A percentile compares a stretch with the other conserved stretches of the same genome.
Evolutionary conservation across 1,139 yeast species (phyloP).

Genomic region (Lodderomyces parapsilosis): DNA sequence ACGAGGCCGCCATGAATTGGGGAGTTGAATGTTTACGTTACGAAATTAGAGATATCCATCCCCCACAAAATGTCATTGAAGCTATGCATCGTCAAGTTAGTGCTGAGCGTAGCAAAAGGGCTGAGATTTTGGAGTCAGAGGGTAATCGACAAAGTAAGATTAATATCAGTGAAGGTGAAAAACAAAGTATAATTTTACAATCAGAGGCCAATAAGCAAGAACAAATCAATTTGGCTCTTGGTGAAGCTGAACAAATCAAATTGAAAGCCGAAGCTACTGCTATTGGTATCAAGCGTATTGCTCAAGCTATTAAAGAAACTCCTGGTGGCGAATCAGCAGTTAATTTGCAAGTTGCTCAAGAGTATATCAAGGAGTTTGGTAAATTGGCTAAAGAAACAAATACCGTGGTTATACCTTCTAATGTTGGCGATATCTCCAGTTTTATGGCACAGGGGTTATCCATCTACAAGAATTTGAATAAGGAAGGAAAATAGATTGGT

Average conservation of each 20-base stretch:
- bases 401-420: constrained; percentile 75
- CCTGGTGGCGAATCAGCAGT: constrained; percentile 79
- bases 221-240: constrained; percentile 63
- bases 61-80: constrained; percentile 81
- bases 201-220: constrained; percentile 69
- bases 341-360: constrained; percentile 76
- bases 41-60: constrained; percentile 86
- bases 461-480: constrained; percentile 57
- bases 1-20: constrained; percentile 82
- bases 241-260: constrained; percentile 68
- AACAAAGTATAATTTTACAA: constrained; percentile 63
- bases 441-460: constrained; percentile 78
- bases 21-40: constrained; percentile 83
- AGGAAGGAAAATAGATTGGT: neutral
- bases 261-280: constrained; percentile 78
- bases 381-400: constrained; percentile 80
- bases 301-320: constrained; percentile 64
- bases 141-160: constrained; percentile 78
- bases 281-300: constrained; percentile 61
- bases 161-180: constrained; percentile 82
- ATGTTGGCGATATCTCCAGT: constrained; percentile 70
- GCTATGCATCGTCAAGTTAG: constrained; percentile 91
- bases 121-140: constrained; percentile 83
- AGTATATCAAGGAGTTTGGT: constrained; percentile 78
- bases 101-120: constrained; percentile 83